Evolutionary conservation across 352 stramenopile species (phyloP), one percentile per base, ranked within the genome.

Genomic region (Saprolegnia diclina): DNA sequence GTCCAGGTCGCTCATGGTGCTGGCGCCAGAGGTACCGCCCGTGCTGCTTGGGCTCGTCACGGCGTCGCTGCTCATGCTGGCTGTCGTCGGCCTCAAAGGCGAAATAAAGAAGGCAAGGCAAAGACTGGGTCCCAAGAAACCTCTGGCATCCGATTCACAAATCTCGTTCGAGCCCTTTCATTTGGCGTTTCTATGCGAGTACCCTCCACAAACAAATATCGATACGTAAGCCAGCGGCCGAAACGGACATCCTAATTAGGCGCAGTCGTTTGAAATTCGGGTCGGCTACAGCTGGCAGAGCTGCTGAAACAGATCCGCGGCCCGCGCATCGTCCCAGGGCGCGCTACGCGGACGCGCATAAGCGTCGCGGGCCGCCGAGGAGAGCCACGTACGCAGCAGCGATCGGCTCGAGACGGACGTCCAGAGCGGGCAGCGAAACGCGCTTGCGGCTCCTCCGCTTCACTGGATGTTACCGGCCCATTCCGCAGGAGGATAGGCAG

Each of bases 1-100:
- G 75, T 94, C 88, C 68, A 94, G 77, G 52, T 92, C 86, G 73
- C 85, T 92, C 75, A 68, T 71, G 37, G 45, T n/a, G 32, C 18
- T 53, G 13, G 63, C 45, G 24, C 53, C 63, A 45, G 57, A 55
- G 9, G 57, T 66, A 14, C 57, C 57, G 40, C 57, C 57, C 26
- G 57, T 66, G 42, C 57, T 66, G 38, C 57, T 66, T 13, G 57
- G 57, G 53, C 57, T 66, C 57, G 53, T 40, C 11, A 40, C 37
- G 18, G 42, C 42, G 38, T 42, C 50, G 19, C 19, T 40, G 24
- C 38, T 66, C 38, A 55, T 66, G 37, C 19, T 38, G 40, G 38
- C 42, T 48, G 7, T 59, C 52, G 35, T 59, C 52, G 52, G 24
- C 35, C 19, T 59, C 16, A 35, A 35, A 35, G 29, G 52, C 52